These are phyloP conservation scores for Camellia japonica DNA, from an alignment of 148 eudicot genomes.

Conservation along the genomic window DNA sequence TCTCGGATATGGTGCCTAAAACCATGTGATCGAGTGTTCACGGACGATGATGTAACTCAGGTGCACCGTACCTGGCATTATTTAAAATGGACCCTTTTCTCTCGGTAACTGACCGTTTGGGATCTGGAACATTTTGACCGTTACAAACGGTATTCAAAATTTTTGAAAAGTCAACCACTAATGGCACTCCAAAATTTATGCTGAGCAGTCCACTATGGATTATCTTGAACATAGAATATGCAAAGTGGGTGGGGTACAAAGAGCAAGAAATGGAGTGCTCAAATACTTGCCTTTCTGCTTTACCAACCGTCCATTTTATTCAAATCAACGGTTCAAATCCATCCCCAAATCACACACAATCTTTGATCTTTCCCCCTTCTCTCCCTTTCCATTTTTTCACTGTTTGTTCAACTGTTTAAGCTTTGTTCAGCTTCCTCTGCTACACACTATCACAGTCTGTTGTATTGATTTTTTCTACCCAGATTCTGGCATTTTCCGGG, in stretches of 20 bases:
- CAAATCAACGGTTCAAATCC: constrained; percentile 39
- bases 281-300: constrained; percentile 11
- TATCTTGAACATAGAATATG: not conserved
- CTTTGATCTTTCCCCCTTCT: constrained; percentile 21
- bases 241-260: not conserved
- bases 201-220: not conserved
- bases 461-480: constrained; percentile 7
- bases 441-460: constrained; percentile 8
- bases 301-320: constrained; percentile 35
- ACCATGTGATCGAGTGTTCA: not conserved
- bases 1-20: not conserved
- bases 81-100: not conserved
- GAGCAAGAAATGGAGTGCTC: constrained; percentile 1
- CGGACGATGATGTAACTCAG: constrained; percentile 1
- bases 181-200: constrained; percentile 11
- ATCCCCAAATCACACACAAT: constrained; percentile 16
- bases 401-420: not conserved
- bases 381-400: constrained; percentile 9
- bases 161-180: constrained; percentile 15
- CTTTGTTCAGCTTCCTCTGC: constrained; percentile 15
- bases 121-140: constrained; percentile 40
- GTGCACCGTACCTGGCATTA: not conserved
- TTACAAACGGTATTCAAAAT: constrained; percentile 34
- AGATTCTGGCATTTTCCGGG: constrained; percentile 9
- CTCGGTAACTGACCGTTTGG: constrained; percentile 18